Evolutionary conservation across 768 basidiomycete genomes (phyloP).

Genomic region (Phylloporus sp.): DNA sequence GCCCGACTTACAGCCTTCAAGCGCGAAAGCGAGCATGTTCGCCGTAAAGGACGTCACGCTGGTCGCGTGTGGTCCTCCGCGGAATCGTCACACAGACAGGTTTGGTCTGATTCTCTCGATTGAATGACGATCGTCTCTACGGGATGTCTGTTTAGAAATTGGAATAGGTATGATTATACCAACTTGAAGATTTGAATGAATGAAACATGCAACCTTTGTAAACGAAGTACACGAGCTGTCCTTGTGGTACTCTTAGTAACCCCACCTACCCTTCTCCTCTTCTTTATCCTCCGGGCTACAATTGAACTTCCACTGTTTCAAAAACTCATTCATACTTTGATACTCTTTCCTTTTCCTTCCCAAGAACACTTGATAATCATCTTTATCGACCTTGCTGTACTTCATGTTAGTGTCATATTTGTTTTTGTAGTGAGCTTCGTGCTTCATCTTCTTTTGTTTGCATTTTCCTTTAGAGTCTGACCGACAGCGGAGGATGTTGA

Average conservation of each 20-base stretch:
- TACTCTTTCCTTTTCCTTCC: neutral
- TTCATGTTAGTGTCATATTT: neutral
- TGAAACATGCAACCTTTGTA: too few relatives aligned
- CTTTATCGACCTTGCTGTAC: neutral
- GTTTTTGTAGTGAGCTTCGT: neutral
- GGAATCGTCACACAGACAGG: conserved; percentile 48
- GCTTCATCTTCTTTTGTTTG: neutral
- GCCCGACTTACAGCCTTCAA: conserved; percentile 57
- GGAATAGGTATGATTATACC: conserved; percentile 53
- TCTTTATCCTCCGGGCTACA: too few relatives aligned
- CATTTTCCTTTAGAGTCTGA: neutral
- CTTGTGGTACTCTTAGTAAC: too few relatives aligned
- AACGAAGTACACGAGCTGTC: too few relatives aligned
- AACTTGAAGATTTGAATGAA: too few relatives aligned
- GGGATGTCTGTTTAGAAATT: conserved; percentile 38
- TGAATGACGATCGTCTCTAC: conserved; percentile 54
- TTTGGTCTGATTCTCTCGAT: conserved; percentile 18
- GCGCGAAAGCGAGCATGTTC: conserved; percentile 38
- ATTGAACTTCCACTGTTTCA: too few relatives aligned
- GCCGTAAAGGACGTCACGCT: conserved; percentile 46
- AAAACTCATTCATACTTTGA: too few relatives aligned
- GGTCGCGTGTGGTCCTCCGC: conserved; percentile 56
- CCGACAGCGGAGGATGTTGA: conserved; percentile 2
- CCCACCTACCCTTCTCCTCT: too few relatives aligned
- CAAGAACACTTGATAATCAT: neutral